Evolutionary conservation across 805 yeast species (phyloP), one percentile per base, ranked within the genome.

Genomic region (Ogataea angusta): DNA sequence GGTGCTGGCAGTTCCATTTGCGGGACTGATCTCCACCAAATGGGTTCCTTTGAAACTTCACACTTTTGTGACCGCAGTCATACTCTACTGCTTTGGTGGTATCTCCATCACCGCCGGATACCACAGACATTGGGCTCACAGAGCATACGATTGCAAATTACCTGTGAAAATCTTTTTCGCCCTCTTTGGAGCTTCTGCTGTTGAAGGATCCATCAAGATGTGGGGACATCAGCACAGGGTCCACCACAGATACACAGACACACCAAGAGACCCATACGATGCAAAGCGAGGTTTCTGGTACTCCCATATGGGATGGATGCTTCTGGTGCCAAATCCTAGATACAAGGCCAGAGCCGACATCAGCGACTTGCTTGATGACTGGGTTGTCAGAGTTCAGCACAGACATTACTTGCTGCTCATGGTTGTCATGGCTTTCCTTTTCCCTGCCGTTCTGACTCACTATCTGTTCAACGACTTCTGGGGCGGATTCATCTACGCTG

Each of bases 251-350:
- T 85, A 83, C 66, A 85, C 93, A 5, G 95, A 85, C 65, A 85
- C 93, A 19, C 58, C 63, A 42, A 78, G 91, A 69, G 95, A 85
- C 63, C 95, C 95, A 38, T 85, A 85, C 59, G 93, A 85, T 60
- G 93, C 95, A 14, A 76, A 90, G 68, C 71, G 70, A 56, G 95
- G 95, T 13, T 79, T 85, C 63, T 84, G 90, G 88, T 85, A 74
- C 59, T 77, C 87, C 22, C 95, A 85, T 67, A 68, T 85, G 70
- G 91, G 91, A 30, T 85, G 95, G 95, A 83, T 85, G 91, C 69
- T 85, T 48, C 58, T 71, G 43, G 80, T 81, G 62, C 85, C 93
- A 55, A 85, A 85, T 64, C 93, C 93, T 54, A 82, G 82, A 67
- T 77, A 76, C 64, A 76, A 81, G 60, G 93, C 93, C 12, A 71